Percentiles rank a stretch among this genome's conserved stretches.
These are phyloP conservation scores for Phytopythium litorale DNA, from an alignment of 352 stramenopile genomes.

Conservation along the genomic window DNA sequence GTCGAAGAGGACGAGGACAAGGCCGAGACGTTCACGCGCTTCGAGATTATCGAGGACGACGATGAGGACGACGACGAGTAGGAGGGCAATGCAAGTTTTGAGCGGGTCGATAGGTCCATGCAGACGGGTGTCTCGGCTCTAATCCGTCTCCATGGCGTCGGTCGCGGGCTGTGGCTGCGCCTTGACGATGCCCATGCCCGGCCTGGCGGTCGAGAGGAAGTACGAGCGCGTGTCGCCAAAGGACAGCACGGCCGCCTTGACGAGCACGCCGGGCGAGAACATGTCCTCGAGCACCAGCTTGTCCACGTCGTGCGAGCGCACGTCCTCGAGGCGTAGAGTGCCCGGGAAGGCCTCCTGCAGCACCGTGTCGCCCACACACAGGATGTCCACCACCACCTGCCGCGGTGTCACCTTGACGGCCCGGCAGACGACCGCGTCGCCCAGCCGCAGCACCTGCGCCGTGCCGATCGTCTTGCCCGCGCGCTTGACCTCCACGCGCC, in stretches of 20 bases:
- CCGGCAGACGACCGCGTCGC: slow-evolving; percentile 61
- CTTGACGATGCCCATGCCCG: slow-evolving; percentile 62
- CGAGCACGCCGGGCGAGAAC: slow-evolving; percentile 62
- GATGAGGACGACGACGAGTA: slow-evolving; percentile 29
- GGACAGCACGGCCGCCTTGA: slow-evolving; percentile 80
- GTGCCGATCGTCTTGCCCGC: slow-evolving; percentile 53
- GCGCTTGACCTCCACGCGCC: slow-evolving; percentile 47
- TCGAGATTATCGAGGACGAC: slow-evolving; percentile 59
- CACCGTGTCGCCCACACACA: slow-evolving; percentile 64
- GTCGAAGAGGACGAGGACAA: slow-evolving; percentile 39
- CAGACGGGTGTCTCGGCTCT: slow-evolving; percentile 9
- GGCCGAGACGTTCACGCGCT: slow-evolving; percentile 36
- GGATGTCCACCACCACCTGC: slow-evolving; percentile 77
- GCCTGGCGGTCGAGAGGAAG: slow-evolving; percentile 75
- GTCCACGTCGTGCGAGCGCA: slow-evolving; percentile 75
- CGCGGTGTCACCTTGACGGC: slow-evolving; percentile 66
- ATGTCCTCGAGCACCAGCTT: slow-evolving; percentile 78
- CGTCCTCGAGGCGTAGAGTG: slow-evolving; percentile 76
- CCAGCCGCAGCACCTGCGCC: slow-evolving; percentile 63
- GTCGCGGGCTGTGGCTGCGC: slow-evolving; percentile 23
- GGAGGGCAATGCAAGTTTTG: not conserved
- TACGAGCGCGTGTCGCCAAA: slow-evolving; percentile 84
- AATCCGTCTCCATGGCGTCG: slow-evolving; percentile 44
- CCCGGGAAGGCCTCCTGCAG: slow-evolving; percentile 77
- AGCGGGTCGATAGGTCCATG: not conserved